These are phyloP conservation scores for Ogataea ganodermae DNA, from an alignment of 805 yeast species.

Conservation along the genomic window DNA sequence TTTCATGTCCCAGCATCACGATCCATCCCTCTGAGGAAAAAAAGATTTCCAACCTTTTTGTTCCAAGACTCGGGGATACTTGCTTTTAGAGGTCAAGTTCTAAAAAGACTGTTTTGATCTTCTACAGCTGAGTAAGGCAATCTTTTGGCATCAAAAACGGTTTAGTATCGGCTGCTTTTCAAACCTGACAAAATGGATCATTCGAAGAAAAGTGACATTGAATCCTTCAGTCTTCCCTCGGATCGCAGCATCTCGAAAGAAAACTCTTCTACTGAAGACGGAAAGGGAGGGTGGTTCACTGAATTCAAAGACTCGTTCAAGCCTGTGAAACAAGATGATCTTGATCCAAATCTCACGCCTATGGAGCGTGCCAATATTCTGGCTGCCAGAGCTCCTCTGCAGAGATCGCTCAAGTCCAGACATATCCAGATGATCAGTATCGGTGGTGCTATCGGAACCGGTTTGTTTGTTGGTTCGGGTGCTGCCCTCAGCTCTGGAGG, in stretches of 20 bases:
- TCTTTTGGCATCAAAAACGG: background rate
- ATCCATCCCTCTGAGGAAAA: background rate
- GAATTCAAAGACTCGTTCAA: slow-evolving; percentile 26
- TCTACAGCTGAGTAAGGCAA: background rate
- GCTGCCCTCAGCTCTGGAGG: slow-evolving; percentile 59
- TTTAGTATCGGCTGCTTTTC: background rate
- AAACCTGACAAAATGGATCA: background rate
- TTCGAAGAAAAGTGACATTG: background rate
- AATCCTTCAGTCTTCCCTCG: background rate
- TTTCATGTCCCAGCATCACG: background rate
- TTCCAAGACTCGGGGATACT: background rate
- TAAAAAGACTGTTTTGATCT: background rate
- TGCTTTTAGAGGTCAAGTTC: background rate
- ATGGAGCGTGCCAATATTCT: slow-evolving; percentile 42
- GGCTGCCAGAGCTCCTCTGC: slow-evolving; percentile 47
- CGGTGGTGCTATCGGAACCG: slow-evolving; percentile 79
- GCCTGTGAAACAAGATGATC: slow-evolving; percentile 29
- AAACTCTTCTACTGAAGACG: background rate
- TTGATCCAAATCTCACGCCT: slow-evolving; percentile 41
- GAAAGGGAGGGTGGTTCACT: slow-evolving; percentile 21
- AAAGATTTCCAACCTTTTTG: background rate
- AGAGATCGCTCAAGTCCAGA: slow-evolving; percentile 53
- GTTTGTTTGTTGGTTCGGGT: slow-evolving; percentile 70
- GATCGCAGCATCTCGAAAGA: background rate
- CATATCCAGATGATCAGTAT: slow-evolving; percentile 75